Conservation (phyloP, 306 rosid species). For the Myrica gale region DNA sequence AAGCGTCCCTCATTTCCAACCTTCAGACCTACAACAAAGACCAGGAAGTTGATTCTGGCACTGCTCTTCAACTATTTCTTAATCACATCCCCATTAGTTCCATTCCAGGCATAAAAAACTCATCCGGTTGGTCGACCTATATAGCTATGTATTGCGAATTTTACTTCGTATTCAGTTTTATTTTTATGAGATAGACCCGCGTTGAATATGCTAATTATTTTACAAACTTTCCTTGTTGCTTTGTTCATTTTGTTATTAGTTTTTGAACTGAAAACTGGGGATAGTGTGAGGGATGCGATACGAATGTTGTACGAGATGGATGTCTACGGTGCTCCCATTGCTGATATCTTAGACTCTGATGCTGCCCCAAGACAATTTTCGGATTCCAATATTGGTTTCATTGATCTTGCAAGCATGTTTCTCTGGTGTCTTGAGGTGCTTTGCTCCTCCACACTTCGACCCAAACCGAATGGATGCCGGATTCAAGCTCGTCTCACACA, state of each 20-base stretch:
- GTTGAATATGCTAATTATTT: background rate
- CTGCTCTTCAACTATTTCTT: constrained; percentile 57
- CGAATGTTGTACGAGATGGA: constrained; percentile 41
- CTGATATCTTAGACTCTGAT: constrained; percentile 30
- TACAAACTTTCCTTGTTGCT: background rate
- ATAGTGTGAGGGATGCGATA: constrained; percentile 51
- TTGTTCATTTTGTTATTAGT: constrained; percentile 22
- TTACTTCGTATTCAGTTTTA: constrained; percentile 3
- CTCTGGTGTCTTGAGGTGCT: constrained; percentile 67
- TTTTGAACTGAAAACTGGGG: constrained; percentile 57
- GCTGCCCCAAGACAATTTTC: constrained; percentile 25
- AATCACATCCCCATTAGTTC: constrained; percentile 50
- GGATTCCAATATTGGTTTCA: constrained; percentile 38
- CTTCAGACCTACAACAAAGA: background rate
- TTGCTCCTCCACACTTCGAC: background rate
- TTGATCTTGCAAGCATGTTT: constrained; percentile 53
- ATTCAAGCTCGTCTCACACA: background rate
- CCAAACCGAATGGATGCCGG: background rate
- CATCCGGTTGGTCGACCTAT: constrained; percentile 35
- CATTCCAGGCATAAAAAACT: constrained; percentile 44
- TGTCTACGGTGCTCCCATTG: constrained; percentile 43
- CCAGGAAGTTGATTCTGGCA: constrained; percentile 30
- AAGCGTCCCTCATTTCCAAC: constrained; percentile 10
- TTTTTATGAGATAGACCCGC: background rate
- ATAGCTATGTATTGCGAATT: background rate